Percentiles rank a stretch among this genome's conserved stretches.
phyloP scores from a whole-genome alignment of 495 filamentous ascomycete genomes.

The Penicillium soppii region DNA sequence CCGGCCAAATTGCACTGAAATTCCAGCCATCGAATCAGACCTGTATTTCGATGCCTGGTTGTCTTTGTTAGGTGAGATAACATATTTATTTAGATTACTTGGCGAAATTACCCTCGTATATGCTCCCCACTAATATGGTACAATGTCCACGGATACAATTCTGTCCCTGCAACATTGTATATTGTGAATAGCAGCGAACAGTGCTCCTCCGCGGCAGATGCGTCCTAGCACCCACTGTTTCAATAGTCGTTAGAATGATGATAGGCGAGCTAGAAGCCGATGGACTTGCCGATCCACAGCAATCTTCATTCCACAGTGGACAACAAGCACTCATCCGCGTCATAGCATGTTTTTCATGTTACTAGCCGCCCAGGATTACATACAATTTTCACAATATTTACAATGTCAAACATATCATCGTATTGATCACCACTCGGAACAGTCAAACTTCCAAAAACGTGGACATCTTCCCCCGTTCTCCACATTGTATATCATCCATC shows the following conservation, averaged over 20 bases:
- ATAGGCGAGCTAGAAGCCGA: conserved; percentile 8
- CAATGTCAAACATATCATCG: not conserved
- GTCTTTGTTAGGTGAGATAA: no score
- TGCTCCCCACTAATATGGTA: no score
- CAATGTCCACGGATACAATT: no score
- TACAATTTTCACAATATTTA: no score
- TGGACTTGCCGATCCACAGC: conserved; percentile 15
- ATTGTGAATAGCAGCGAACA: no score
- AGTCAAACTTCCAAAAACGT: not conserved
- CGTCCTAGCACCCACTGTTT: no score
- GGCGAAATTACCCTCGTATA: no score
- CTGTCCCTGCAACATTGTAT: no score
- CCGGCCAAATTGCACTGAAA: not conserved
- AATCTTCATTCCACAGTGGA: conserved; percentile 15
- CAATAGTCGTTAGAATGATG: conserved; percentile 1
- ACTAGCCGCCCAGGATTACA: not conserved
- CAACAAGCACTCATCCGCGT: conserved; percentile 11
- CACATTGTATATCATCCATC: not conserved
- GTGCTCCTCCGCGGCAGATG: no score
- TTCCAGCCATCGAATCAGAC: not conserved
- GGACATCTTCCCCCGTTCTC: not conserved
- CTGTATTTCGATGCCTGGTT: no score
- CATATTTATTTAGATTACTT: no score
- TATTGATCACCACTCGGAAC: not conserved
- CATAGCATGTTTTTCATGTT: conserved; percentile 14